Percentiles rank a stretch among this genome's conserved stretches.
phyloP scores from a whole-genome alignment of 108 stramenopile species.

The Bacterosira constricta region DNA sequence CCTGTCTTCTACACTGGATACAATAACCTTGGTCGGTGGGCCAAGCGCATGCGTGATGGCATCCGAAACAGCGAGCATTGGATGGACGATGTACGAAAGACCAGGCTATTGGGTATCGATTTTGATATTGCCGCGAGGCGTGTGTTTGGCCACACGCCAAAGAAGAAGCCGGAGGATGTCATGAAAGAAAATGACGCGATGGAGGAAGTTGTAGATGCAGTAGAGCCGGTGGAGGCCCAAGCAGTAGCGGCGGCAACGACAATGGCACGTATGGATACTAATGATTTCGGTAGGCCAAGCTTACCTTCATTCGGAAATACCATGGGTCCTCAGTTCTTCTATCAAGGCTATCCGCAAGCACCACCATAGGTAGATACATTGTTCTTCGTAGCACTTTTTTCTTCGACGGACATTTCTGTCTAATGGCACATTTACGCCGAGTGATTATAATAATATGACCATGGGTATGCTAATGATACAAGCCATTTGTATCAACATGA shows the following conservation, averaged over 20 bases:
- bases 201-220: background rate
- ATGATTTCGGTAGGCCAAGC: slow-evolving; percentile 4
- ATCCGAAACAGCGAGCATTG: slow-evolving; percentile 33
- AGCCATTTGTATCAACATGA: too few species aligned
- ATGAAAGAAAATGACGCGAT: background rate
- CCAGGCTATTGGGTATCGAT: slow-evolving; percentile 14
- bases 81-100: slow-evolving; percentile 18
- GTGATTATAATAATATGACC: too few species aligned
- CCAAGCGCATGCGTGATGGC: slow-evolving; percentile 42
- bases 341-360: background rate
- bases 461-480: too few species aligned
- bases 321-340: background rate
- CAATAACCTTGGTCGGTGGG: slow-evolving; percentile 34
- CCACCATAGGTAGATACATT: background rate
- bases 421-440: too few species aligned
- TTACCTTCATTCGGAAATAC: background rate
- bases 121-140: slow-evolving; percentile 30
- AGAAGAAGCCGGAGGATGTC: background rate
- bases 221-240: background rate
- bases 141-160: slow-evolving; percentile 19
- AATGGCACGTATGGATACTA: background rate
- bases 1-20: slow-evolving; percentile 25
- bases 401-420: too few species aligned
- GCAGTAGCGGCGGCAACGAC: background rate
- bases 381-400: background rate